Evolutionary conservation across 768 basidiomycete genomes (phyloP).

Genomic region (Mycena kentingensis): DNA sequence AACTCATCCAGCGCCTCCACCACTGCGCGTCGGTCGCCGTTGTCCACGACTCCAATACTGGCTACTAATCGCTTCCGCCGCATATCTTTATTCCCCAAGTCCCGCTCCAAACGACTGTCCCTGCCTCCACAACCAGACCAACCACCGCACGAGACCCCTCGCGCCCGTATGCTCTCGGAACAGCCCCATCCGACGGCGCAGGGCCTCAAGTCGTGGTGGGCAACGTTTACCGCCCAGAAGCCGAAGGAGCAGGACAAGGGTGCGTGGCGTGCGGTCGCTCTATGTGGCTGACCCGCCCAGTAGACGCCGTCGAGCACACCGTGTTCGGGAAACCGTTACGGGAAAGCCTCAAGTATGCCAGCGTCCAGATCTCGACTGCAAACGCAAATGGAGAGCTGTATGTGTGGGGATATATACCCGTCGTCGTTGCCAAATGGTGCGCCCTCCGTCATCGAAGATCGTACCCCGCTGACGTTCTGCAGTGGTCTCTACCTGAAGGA

Average conservation of each 20-base stretch:
- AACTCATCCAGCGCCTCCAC: not conserved
- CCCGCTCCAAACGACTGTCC: constrained; percentile 12
- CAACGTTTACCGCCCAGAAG: constrained; percentile 67
- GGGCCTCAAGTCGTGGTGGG: constrained; percentile 81
- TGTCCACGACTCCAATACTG: constrained; percentile 11
- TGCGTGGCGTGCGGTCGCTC: too few species aligned
- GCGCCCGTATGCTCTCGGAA: constrained; percentile 14
- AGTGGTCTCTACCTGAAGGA: constrained; percentile 95
- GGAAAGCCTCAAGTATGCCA: constrained; percentile 83
- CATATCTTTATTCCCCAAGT: constrained; percentile 16
- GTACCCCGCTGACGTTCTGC: constrained; percentile 7
- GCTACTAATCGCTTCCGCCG: constrained; percentile 13
- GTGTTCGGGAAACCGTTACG: constrained; percentile 88
- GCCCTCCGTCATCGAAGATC: constrained; percentile 25
- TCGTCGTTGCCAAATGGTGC: constrained; percentile 96
- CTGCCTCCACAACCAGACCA: not conserved
- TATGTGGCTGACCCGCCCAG: not conserved
- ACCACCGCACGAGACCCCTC: constrained; percentile 1
- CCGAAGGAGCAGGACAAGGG: constrained; percentile 56
- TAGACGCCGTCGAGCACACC: constrained; percentile 32
- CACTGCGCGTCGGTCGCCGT: not conserved
- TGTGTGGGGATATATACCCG: constrained; percentile 93
- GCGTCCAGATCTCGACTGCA: constrained; percentile 91
- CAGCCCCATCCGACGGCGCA: constrained; percentile 49
- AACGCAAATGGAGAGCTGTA: constrained; percentile 80